Percentiles rank a stretch among this genome's conserved stretches.
Conservation (phyloP, 345 rosid species). For the Noccaea caerulescens region DNA sequence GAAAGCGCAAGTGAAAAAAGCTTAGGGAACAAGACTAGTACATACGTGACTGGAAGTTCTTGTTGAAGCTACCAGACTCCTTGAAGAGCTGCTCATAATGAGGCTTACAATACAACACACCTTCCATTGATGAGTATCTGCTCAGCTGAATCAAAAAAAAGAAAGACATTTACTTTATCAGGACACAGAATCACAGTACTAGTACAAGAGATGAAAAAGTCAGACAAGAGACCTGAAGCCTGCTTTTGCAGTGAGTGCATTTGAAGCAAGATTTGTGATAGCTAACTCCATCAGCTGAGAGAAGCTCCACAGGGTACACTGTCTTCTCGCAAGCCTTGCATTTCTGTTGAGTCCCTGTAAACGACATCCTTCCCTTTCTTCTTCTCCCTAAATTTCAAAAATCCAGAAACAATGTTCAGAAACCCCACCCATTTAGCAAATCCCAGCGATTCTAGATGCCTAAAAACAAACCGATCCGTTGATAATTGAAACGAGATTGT, state of each 20-base stretch:
- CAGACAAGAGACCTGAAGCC: slow-evolving; percentile 55
- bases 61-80: slow-evolving; percentile 58
- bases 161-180: slow-evolving; percentile 29
- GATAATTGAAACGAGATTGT: background rate
- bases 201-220: too few species aligned
- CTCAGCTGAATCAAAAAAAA: slow-evolving; percentile 53
- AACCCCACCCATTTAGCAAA: background rate
- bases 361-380: slow-evolving; percentile 46
- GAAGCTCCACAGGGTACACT: slow-evolving; percentile 67
- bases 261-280: slow-evolving; percentile 93
- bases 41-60: slow-evolving; percentile 55
- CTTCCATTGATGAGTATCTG: slow-evolving; percentile 71
- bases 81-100: slow-evolving; percentile 86
- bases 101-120: slow-evolving; percentile 80
- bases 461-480: slow-evolving; percentile 13
- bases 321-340: slow-evolving; percentile 87
- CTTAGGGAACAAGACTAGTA: background rate
- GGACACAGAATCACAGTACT: background rate
- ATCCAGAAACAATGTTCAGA: background rate
- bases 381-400: background rate
- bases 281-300: slow-evolving; percentile 73
- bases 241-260: slow-evolving; percentile 85
- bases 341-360: slow-evolving; percentile 70
- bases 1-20: background rate
- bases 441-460: background rate